Evolutionary conservation across 768 basidiomycete species (phyloP).

Genomic region (Leccinum uliginosum): DNA sequence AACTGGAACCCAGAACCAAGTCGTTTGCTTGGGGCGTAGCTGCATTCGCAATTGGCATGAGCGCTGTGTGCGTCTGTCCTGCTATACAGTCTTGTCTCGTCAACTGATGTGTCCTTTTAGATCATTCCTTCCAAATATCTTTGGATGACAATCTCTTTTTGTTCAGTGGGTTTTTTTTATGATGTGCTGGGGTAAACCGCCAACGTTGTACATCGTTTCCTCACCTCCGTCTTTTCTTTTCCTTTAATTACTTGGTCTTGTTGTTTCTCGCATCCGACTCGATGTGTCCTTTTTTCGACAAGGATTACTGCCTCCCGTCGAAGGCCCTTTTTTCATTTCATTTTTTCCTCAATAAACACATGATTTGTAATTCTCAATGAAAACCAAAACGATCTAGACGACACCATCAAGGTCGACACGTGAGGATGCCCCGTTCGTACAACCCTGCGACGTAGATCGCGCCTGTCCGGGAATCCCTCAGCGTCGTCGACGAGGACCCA

Average conservation of each 20-base stretch:
- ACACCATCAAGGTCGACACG: slow-evolving; percentile 37
- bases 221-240: neutral
- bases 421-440: slow-evolving; percentile 52
- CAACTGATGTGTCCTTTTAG: slow-evolving; percentile 25
- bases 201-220: slow-evolving; percentile 12
- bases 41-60: slow-evolving; percentile 78
- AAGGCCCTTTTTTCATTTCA: neutral
- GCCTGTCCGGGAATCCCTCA: slow-evolving; percentile 48
- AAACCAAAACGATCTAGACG: neutral
- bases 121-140: slow-evolving; percentile 58
- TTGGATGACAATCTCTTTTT: slow-evolving; percentile 33
- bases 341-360: slow-evolving; percentile 1
- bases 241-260: neutral
- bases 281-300: slow-evolving; percentile 1
- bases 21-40: slow-evolving; percentile 80
- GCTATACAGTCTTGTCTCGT: neutral
- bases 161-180: slow-evolving; percentile 8
- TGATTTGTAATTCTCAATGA: slow-evolving; percentile 14
- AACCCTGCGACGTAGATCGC: slow-evolving; percentile 53
- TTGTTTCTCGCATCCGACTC: neutral
- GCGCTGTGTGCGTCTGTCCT: slow-evolving; percentile 65
- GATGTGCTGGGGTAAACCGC: slow-evolving; percentile 19
- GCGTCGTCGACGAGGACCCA: slow-evolving; percentile 46
- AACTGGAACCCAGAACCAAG: slow-evolving; percentile 63
- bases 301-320: slow-evolving; percentile 2